These are phyloP conservation scores for Echeveria elegans DNA, from an alignment of 164 flowering plant species.

Conservation along the genomic window DNA sequence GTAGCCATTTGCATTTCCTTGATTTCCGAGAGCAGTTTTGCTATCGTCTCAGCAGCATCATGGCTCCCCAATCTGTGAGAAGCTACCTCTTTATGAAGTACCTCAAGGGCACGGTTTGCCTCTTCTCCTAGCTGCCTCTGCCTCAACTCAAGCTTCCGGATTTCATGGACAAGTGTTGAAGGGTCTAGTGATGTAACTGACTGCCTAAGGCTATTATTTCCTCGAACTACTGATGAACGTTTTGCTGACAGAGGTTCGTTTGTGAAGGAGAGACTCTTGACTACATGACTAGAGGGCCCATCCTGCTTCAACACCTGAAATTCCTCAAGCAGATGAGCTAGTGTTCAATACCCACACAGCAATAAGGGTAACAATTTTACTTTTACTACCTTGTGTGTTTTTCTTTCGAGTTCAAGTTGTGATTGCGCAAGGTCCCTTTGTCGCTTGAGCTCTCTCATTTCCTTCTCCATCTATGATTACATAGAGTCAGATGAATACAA, in stretches of 20 bases:
- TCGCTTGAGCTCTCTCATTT: constrained; percentile 70
- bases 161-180: constrained; percentile 55
- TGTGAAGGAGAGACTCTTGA: constrained; percentile 47
- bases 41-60: constrained; percentile 53
- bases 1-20: constrained; percentile 41
- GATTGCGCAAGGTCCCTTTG: constrained; percentile 66
- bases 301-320: constrained; percentile 35
- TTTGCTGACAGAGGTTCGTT: constrained; percentile 16
- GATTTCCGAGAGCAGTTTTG: constrained; percentile 65
- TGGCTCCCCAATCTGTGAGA: constrained; percentile 52
- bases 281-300: constrained; percentile 48
- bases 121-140: constrained; percentile 78
- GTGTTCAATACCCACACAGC: background rate
- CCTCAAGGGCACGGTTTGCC: constrained; percentile 74
- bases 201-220: constrained; percentile 27
- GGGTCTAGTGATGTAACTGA: constrained; percentile 50
- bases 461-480: constrained; percentile 53
- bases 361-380: constrained; percentile 20
- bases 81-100: constrained; percentile 67
- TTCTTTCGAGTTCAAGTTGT: constrained; percentile 59
- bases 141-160: constrained; percentile 60
- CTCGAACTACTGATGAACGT: constrained; percentile 12
- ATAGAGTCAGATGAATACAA: background rate
- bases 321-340: background rate
- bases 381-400: constrained; percentile 32